Base-by-base conservation (phyloP, 2,329 filamentous ascomycete species). In the Pseudogymnoascus sp. region DNA sequence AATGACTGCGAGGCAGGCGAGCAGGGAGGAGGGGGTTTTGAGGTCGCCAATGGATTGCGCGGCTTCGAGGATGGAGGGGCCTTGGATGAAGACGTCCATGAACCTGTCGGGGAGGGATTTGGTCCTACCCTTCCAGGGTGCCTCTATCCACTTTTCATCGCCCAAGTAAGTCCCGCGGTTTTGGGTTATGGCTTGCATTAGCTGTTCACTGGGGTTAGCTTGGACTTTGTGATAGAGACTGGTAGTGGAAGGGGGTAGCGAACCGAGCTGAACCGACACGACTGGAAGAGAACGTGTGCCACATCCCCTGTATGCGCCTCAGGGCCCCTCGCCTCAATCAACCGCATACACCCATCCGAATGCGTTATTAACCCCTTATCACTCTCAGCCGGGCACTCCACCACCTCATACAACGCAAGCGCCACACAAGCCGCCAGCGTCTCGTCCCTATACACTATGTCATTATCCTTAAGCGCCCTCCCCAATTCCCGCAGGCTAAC, bases 381-480 rank as follows among this genome's bases (percentile, higher is more conserved):
- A n/a, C 67, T 71, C 13, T 67, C 62, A 37, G 66, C 68, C 0
- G 75, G 75, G 64, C 75, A 77, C 66, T 76, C 74, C 33, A 71
- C 65, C 9, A 73, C 65, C 63, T 74, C 72, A 61, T 77, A 77
- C 44, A 76, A 68, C 17, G 70, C 68, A 1, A 76, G 64, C 7
- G 72, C 68, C 69, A 76, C 69, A 62, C 75, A 76, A 7, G 74
- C 72, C 17, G 74, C 73, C 7, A 76, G 68, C 0, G 73, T 74
- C 42, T 75, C 73, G 60, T 77, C 72, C 29, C 70, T 69, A 61
- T 71, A 71, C 69, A 73, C 73, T 21, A 72, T 64, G 2, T 65
- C 62, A 1, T 67, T 67, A 65, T 73, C 67, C 66, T 69, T 73
- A 1, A 77, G 66, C 2, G 75, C 75, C 17, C 67, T 69, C 61